These are phyloP conservation scores for Emydomyces testavorans DNA, from an alignment of 2,329 filamentous ascomycete genomes.

Conservation along the genomic window DNA sequence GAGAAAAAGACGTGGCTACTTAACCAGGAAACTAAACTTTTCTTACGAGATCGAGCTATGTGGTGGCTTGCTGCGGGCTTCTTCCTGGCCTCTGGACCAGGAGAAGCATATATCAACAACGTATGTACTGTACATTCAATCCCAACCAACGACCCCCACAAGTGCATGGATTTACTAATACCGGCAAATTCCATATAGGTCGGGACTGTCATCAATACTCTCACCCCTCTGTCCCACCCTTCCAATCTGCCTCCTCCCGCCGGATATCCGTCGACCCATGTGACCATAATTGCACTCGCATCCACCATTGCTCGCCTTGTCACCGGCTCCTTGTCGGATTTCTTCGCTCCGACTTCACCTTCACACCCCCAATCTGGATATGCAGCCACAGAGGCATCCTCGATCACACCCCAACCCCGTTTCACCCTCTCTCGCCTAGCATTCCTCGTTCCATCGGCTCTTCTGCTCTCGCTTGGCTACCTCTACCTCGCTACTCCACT, in stretches of 20 bases:
- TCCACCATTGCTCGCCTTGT: constrained; percentile 84
- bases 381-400: constrained; percentile 24
- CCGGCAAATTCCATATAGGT: constrained; percentile 37
- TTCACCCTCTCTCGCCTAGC: constrained; percentile 62
- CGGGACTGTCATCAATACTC: constrained; percentile 80
- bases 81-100: constrained; percentile 83
- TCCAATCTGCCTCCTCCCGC: constrained; percentile 39
- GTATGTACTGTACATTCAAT: constrained; percentile 22
- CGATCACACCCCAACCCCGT: constrained; percentile 21
- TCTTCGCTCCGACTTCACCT: constrained; percentile 60
- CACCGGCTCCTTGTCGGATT: constrained; percentile 77
- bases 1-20: constrained; percentile 81
- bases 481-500: constrained; percentile 67
- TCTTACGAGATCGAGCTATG: constrained; percentile 83
- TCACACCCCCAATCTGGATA: constrained; percentile 35
- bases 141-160: background rate
- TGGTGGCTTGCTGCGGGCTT: constrained; percentile 88
- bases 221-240: constrained; percentile 54
- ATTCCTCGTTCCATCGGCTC: constrained; percentile 65
- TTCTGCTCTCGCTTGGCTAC: constrained; percentile 64
- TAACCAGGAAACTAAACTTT: constrained; percentile 78
- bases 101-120: constrained; percentile 98
- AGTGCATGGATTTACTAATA: background rate
- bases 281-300: constrained; percentile 81
- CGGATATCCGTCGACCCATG: constrained; percentile 65